Conservation (phyloP, 129 eudicot genomes). For the Helianthus tuberosus region DNA sequence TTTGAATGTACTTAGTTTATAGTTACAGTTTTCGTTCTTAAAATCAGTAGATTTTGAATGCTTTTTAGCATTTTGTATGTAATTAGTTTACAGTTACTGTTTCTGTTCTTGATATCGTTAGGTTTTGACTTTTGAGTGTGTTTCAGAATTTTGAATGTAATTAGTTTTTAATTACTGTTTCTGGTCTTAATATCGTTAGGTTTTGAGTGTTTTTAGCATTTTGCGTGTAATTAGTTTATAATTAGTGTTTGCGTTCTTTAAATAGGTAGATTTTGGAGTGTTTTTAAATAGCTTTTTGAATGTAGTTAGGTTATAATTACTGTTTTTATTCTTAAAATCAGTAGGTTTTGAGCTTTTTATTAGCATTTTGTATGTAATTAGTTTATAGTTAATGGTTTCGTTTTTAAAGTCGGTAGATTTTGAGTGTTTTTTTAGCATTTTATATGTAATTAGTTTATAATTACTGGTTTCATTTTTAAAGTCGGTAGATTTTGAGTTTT, state of each 20-base stretch:
- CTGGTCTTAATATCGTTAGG: too few species aligned
- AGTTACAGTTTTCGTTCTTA: too few species aligned
- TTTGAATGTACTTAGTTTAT: constrained; percentile 5
- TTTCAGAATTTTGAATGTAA: neutral
- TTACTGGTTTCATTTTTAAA: too few species aligned
- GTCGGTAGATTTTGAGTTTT: too few species aligned
- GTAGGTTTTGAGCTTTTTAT: neutral
- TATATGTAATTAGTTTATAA: constrained; percentile 2
- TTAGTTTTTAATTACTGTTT: neutral
- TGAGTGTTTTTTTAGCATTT: neutral
- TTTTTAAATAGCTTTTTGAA: too few species aligned
- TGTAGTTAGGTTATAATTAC: neutral
- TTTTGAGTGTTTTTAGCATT: too few species aligned
- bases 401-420: neutral
- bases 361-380: neutral
- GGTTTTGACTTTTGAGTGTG: neutral
- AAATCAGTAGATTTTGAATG: too few species aligned
- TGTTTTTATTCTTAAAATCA: neutral
- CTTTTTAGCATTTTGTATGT: neutral
- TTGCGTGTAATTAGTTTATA: too few species aligned
- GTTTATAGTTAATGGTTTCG: neutral
- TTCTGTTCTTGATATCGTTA: neutral
- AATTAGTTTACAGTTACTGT: neutral
- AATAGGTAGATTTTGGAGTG: too few species aligned
- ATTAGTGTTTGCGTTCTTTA: too few species aligned